phyloP scores from a whole-genome alignment of 2,329 filamentous ascomycete genomes.

The Aspergillus carbonarius region DNA sequence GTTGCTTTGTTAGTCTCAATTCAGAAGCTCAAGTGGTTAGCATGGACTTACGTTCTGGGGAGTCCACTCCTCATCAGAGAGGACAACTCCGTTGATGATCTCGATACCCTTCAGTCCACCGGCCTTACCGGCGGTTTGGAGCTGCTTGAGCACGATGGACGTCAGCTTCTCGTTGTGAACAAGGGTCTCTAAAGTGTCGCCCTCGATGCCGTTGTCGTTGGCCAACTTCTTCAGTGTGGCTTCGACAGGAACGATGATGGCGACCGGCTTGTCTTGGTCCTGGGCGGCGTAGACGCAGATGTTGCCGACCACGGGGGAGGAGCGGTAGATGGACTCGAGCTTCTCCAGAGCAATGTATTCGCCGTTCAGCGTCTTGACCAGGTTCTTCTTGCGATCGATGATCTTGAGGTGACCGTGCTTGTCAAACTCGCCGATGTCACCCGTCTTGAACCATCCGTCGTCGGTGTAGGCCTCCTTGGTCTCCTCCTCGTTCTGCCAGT shows the following conservation, averaged over 20 bases:
- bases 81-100: constrained; percentile 45
- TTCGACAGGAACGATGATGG: constrained; percentile 69
- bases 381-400: constrained; percentile 97
- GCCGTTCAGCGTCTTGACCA: constrained; percentile 91
- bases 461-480: constrained; percentile 72
- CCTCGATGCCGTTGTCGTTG: constrained; percentile 59
- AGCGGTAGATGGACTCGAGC: constrained; percentile 87
- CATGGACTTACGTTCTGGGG: constrained; percentile 39
- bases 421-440: constrained; percentile 91
- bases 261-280: constrained; percentile 74
- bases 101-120: constrained; percentile 42
- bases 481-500: constrained; percentile 84
- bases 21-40: not conserved
- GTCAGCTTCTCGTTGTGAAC: constrained; percentile 52
- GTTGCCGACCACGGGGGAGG: constrained; percentile 74
- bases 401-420: constrained; percentile 75
- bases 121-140: constrained; percentile 38
- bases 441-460: constrained; percentile 96
- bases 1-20: constrained; percentile 26
- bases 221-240: constrained; percentile 57
- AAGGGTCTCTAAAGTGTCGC: constrained; percentile 65
- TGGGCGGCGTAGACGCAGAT: constrained; percentile 82
- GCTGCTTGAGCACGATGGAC: constrained; percentile 40
- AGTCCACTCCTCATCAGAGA: constrained; percentile 49
- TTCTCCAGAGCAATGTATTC: constrained; percentile 98